phyloP scores from a whole-genome alignment of 2,329 filamentous ascomycete species.

The Sarocladium brachiariae region DNA sequence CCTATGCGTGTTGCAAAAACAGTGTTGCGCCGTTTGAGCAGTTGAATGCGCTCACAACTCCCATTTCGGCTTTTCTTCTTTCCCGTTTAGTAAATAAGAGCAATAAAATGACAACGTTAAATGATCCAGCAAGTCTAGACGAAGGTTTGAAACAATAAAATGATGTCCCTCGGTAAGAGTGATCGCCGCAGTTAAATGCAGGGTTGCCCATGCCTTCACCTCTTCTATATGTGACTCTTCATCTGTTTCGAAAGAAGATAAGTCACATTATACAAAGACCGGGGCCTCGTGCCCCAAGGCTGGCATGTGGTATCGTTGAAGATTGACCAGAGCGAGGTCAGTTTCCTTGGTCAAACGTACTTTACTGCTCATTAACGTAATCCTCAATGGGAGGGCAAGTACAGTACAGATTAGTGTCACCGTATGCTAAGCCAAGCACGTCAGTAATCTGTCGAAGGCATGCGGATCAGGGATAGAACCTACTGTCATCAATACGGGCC shows the following conservation, averaged over 20 bases:
- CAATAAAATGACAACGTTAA: neutral
- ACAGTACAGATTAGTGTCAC: slow-evolving; percentile 90
- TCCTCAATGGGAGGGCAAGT: slow-evolving; percentile 81
- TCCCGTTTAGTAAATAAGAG: too few relatives aligned
- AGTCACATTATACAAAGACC: neutral
- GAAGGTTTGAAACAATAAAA: neutral
- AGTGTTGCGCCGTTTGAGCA: neutral
- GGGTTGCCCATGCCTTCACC: slow-evolving; percentile 3
- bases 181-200: slow-evolving; percentile 9
- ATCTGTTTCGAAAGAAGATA: neutral
- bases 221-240: neutral
- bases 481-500: slow-evolving; percentile 80
- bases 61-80: neutral
- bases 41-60: slow-evolving; percentile 9
- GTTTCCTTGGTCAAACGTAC: too few relatives aligned
- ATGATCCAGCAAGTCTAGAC: too few relatives aligned
- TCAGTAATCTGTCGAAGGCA: slow-evolving; percentile 4
- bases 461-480: slow-evolving; percentile 27
- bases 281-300: neutral
- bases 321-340: neutral
- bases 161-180: too few relatives aligned
- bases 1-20: too few relatives aligned
- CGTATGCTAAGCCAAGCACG: slow-evolving; percentile 61
- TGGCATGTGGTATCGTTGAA: slow-evolving; percentile 6
- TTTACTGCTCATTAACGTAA: slow-evolving; percentile 8